A percentile compares a stretch with the other conserved stretches of the same genome.
Conservation (phyloP, 2,329 filamentous ascomycete species). For the Trichoderma sp. region DNA sequence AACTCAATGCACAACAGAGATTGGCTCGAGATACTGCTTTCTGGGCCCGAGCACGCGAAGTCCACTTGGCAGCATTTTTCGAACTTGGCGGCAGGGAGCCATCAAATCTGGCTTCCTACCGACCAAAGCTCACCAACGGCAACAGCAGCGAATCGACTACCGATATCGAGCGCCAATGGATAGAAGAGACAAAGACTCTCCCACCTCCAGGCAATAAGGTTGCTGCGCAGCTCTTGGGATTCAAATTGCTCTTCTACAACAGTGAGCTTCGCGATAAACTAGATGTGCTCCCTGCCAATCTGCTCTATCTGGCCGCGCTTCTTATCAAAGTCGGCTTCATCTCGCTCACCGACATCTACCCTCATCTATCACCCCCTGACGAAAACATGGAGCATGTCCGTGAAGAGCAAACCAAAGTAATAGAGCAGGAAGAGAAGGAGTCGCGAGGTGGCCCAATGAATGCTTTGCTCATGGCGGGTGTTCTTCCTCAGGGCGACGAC, state of each 20-base stretch:
- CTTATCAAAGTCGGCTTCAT: slow-evolving; percentile 98
- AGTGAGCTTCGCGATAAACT: slow-evolving; percentile 72
- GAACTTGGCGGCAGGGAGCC: slow-evolving; percentile 77
- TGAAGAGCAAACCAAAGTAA: slow-evolving; percentile 69
- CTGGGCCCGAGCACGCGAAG: slow-evolving; percentile 75
- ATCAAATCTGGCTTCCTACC: slow-evolving; percentile 58
- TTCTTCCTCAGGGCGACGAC: slow-evolving; percentile 67
- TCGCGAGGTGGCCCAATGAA: slow-evolving; percentile 74
- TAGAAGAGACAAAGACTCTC: slow-evolving; percentile 75
- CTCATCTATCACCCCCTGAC: slow-evolving; percentile 85
- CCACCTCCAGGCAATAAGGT: slow-evolving; percentile 86
- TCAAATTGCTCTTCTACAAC: slow-evolving; percentile 95
- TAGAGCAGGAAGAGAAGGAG: slow-evolving; percentile 74
- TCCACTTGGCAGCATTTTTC: slow-evolving; percentile 83
- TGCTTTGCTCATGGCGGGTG: slow-evolving; percentile 82
- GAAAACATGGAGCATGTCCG: slow-evolving; percentile 77
- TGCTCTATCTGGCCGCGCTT: slow-evolving; percentile 87
- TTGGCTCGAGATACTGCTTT: slow-evolving; percentile 71
- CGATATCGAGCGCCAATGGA: slow-evolving; percentile 69
- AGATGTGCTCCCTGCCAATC: slow-evolving; percentile 84
- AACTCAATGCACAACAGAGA: slow-evolving; percentile 56
- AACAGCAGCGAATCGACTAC: slow-evolving; percentile 48
- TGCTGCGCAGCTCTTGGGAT: slow-evolving; percentile 91
- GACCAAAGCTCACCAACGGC: slow-evolving; percentile 43
- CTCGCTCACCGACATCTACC: slow-evolving; percentile 85